Conservation (phyloP, 2,329 filamentous ascomycete species). For the Colletotrichum sp. region DNA sequence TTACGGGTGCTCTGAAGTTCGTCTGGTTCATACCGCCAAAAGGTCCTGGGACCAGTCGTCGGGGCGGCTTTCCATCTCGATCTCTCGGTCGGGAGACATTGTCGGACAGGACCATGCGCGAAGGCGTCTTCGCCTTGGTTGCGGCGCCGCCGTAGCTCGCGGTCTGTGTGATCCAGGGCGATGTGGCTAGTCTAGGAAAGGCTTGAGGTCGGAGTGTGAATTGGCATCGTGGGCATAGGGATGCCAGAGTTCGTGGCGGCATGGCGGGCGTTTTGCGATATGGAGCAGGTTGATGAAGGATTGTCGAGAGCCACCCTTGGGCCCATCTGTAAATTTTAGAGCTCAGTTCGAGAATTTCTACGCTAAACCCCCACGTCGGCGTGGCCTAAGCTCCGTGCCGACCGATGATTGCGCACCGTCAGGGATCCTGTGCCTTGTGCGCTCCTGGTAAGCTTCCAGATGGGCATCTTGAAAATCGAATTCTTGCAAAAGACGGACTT, state of each 20-base stretch:
- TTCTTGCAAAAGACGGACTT: background rate
- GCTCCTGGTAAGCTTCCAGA: background rate
- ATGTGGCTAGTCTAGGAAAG: constrained; percentile 18
- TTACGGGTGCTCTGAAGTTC: constrained; percentile 41
- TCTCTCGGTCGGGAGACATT: constrained; percentile 47
- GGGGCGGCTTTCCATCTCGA: constrained; percentile 39
- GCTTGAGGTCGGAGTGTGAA: constrained; percentile 5
- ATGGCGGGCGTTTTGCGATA: constrained; percentile 2
- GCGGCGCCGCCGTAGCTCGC: constrained; percentile 37
- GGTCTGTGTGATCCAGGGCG: constrained; percentile 39
- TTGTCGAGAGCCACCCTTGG: background rate
- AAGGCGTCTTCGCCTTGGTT: constrained; percentile 42
- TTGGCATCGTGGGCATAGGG: constrained; percentile 19
- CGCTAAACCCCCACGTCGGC: constrained; percentile 19
- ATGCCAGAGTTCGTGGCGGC: constrained; percentile 20
- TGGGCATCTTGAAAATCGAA: background rate
- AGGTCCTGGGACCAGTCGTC: constrained; percentile 48
- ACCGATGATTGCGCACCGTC: background rate
- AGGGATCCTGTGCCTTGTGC: background rate
- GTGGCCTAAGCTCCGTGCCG: constrained; percentile 20
- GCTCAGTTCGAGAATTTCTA: constrained; percentile 7
- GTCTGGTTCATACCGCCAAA: constrained; percentile 63
- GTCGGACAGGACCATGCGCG: constrained; percentile 64
- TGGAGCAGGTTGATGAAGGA: constrained; percentile 3
- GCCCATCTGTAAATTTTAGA: constrained; percentile 12